These are phyloP conservation scores for Cucumis cinereus DNA, from an alignment of 306 rosid species.

Conservation along the genomic window DNA sequence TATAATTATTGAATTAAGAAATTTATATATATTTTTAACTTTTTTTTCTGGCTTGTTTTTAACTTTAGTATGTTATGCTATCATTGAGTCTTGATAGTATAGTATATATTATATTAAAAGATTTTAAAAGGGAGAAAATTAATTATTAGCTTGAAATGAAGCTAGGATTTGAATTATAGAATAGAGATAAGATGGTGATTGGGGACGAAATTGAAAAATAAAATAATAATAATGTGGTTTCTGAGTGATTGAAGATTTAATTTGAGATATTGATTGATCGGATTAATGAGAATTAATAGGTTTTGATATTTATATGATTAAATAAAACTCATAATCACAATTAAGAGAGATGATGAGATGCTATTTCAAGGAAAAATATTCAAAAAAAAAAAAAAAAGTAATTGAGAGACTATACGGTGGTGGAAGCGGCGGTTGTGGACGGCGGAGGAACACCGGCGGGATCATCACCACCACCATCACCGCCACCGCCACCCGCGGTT, in stretches of 20 bases:
- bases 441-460: background rate
- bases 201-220: background rate
- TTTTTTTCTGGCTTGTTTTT: background rate
- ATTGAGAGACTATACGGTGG: conserved; percentile 32
- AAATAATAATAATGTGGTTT: background rate
- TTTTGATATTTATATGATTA: conserved; percentile 24
- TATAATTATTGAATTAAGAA: too few species aligned
- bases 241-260: background rate
- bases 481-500: background rate
- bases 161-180: background rate
- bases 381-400: background rate
- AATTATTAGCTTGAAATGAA: background rate
- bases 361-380: background rate
- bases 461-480: background rate
- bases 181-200: background rate
- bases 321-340: conserved; percentile 49
- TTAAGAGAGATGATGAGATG: conserved; percentile 11
- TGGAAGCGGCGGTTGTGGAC: conserved; percentile 20
- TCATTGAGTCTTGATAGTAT: background rate
- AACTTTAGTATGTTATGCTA: background rate
- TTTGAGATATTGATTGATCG: conserved; percentile 6
- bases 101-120: background rate
- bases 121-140: background rate
- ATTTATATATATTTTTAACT: too few species aligned
- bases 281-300: conserved; percentile 19